These are phyloP conservation scores for Vanrija sp. DNA, from an alignment of 1,284 basidiomycete genomes.

Conservation along the genomic window DNA sequence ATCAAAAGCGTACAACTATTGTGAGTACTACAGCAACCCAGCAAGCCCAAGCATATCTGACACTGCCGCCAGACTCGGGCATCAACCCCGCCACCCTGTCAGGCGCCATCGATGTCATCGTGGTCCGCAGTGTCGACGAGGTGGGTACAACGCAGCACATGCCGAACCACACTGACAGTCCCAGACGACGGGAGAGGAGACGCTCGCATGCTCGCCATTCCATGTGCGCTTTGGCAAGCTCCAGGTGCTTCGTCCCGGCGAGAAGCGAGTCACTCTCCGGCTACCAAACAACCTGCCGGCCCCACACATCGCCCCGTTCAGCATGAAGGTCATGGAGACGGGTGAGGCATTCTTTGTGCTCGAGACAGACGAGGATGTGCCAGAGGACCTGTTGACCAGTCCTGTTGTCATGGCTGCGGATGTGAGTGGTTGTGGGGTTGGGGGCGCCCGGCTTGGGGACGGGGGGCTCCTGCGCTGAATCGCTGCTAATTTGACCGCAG, in stretches of 20 bases:
- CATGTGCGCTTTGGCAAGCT: constrained; percentile 98
- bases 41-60: background rate
- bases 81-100: constrained; percentile 93
- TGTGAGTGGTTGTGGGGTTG: constrained; percentile 22
- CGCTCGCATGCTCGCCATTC: constrained; percentile 89
- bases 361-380: constrained; percentile 91
- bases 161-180: background rate
- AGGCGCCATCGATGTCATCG: constrained; percentile 95
- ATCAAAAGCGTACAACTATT: constrained; percentile 48
- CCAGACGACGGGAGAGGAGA: constrained; percentile 50
- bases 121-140: constrained; percentile 69
- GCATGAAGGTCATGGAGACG: constrained; percentile 98
- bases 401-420: constrained; percentile 63
- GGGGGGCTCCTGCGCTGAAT: background rate
- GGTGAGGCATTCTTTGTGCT: constrained; percentile 99
- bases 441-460: too few relatives aligned
- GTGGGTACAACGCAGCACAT: constrained; percentile 33
- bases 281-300: constrained; percentile 53
- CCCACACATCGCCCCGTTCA: constrained; percentile 63
- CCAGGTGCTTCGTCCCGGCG: constrained; percentile 87
- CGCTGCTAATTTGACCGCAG: background rate
- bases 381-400: constrained; percentile 88
- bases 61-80: constrained; percentile 42
- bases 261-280: constrained; percentile 86
- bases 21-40: constrained; percentile 16